Evolutionary conservation across 805 yeast species (phyloP), one percentile per base, ranked within the genome.

Genomic region (Lachancea sp.): DNA sequence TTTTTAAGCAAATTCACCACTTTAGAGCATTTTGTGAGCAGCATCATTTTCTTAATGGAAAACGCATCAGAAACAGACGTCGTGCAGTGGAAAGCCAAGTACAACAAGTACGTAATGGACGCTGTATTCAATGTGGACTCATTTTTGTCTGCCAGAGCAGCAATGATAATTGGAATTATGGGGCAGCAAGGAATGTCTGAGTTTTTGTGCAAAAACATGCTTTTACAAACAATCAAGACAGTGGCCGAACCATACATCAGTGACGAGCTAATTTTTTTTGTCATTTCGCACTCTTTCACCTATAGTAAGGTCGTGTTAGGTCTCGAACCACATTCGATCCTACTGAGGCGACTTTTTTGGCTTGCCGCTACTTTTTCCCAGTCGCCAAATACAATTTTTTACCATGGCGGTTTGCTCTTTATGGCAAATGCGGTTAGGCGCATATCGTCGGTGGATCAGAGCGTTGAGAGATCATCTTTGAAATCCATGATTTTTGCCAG

Each of bases 101-200:
- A 87, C 83, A 72, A 75, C 45, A 70, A 81, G 26, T 72, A 74
- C 48, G 74, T 81, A 4, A 66, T 79, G 45, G 80, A 77, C 47
- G 72, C 83, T 15, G 78, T 84, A 0, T 78, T 79, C 52, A 64
- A 67, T 34, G 60, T 67, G 3, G 68, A 70, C 19, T 75, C 85
- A 0, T 72, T 79, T 26, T 68, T 83, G 36, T 84, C 83, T 50
- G 74, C 77, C 4, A 68, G 90, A 40, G 84, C 88, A 0, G 64
- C 80, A 46, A 64, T 84, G 46, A 72, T 83, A 5, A 68, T 84
- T 13, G 92, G 95, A 29, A 75, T 81, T 26, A 58, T 86, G 32
- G 72, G 85, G 0, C 75, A 74, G 45, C 62, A 68, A 9, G 87
- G 86, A 20, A 73, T 82, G 19, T 75, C 76, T 36, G 84, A 80